These are phyloP conservation scores for Cladosporium halotolerans DNA, from an alignment of 2,329 filamentous ascomycete species.

Conservation along the genomic window DNA sequence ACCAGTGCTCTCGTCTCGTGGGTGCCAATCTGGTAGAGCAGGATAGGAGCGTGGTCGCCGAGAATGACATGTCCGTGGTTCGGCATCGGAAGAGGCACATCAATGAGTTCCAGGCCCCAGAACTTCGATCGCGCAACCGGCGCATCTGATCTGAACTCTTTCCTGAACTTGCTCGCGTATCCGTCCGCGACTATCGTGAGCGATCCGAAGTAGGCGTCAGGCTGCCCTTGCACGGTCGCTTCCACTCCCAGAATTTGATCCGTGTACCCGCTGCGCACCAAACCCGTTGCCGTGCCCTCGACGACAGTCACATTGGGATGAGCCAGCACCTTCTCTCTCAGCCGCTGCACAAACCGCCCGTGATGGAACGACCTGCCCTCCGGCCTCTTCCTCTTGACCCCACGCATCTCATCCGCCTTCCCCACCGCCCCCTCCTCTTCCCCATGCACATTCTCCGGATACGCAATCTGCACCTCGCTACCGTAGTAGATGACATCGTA, in stretches of 20 bases:
- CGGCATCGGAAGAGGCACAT: conserved; percentile 69
- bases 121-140: conserved; percentile 79
- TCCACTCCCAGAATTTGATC: conserved; percentile 78
- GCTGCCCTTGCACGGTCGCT: conserved; percentile 57
- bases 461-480: conserved; percentile 67
- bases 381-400: conserved; percentile 44
- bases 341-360: conserved; percentile 79
- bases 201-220: conserved; percentile 76
- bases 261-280: conserved; percentile 63
- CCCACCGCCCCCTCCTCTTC: conserved; percentile 27
- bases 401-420: conserved; percentile 28
- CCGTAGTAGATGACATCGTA: conserved; percentile 84
- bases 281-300: conserved; percentile 76
- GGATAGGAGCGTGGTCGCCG: conserved; percentile 67
- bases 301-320: conserved; percentile 83
- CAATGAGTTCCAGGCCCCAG: conserved; percentile 86
- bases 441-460: conserved; percentile 56
- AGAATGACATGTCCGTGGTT: conserved; percentile 85
- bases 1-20: conserved; percentile 88
- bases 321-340: conserved; percentile 66
- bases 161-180: conserved; percentile 87
- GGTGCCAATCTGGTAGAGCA: conserved; percentile 94
- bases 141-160: conserved; percentile 60
- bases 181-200: conserved; percentile 89
- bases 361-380: conserved; percentile 86